Conservation (phyloP, 129 eudicot genomes). For the Centrapalus pauciflorus region DNA sequence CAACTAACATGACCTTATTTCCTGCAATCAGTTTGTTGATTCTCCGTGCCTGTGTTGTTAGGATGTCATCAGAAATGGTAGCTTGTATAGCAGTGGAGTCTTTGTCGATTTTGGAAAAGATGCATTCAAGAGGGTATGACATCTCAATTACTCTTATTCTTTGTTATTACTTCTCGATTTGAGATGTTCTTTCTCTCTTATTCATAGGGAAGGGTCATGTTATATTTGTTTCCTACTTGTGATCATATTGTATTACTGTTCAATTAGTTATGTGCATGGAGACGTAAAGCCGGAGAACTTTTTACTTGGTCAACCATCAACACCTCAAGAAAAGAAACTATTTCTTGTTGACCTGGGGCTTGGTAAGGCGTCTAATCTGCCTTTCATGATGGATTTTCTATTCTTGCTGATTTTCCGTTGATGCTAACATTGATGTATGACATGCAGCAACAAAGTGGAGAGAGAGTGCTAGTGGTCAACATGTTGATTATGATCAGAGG, state of each 20-base stretch:
- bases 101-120: slow-evolving; percentile 56
- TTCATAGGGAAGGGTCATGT: not conserved
- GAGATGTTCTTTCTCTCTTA: not conserved
- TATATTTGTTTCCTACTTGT: not conserved
- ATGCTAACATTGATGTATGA: not conserved
- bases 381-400: not conserved
- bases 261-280: slow-evolving; percentile 59
- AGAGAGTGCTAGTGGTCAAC: slow-evolving; percentile 45
- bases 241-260: not conserved
- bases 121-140: slow-evolving; percentile 58
- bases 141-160: not conserved
- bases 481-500: slow-evolving; percentile 70
- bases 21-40: not conserved
- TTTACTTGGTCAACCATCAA: slow-evolving; percentile 71
- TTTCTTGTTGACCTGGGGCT: slow-evolving; percentile 76
- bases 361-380: slow-evolving; percentile 28
- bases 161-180: not conserved
- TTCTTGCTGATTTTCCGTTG: not conserved
- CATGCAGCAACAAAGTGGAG: slow-evolving; percentile 74
- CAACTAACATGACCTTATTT: not conserved
- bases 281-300: slow-evolving; percentile 81
- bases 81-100: slow-evolving; percentile 69
- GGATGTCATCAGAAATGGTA: slow-evolving; percentile 68
- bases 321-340: slow-evolving; percentile 66
- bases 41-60: slow-evolving; percentile 13